Conservation (phyloP, 257 asterid genomes). For the Fraxinus anomala region DNA sequence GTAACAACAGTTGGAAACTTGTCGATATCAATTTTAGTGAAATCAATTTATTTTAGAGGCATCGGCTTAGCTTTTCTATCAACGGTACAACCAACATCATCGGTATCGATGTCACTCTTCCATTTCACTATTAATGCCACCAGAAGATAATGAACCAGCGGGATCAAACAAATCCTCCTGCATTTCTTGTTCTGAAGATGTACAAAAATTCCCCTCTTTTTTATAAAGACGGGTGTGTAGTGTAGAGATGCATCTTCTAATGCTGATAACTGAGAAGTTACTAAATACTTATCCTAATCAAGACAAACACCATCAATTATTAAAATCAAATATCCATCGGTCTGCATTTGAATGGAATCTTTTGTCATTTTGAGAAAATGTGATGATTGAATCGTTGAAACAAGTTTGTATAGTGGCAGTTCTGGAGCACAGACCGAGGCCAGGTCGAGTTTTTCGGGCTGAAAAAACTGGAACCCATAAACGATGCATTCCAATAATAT, state of each 20-base stretch:
- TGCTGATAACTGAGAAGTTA: conserved; percentile 22
- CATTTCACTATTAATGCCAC: conserved; percentile 30
- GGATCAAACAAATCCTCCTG: conserved; percentile 32
- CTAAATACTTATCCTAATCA: conserved; percentile 32
- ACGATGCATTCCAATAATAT: conserved; percentile 40
- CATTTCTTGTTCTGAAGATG: conserved; percentile 36
- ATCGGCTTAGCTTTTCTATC: conserved; percentile 32
- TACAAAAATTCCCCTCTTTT: conserved; percentile 38
- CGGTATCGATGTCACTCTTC: conserved; percentile 37
- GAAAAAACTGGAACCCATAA: conserved; percentile 45
- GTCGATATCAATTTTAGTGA: conserved; percentile 64
- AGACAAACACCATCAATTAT: conserved; percentile 23
- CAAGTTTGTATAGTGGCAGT: conserved; percentile 17
- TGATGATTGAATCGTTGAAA: conserved; percentile 20
- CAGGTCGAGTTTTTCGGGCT: conserved; percentile 35
- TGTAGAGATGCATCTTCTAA: conserved; percentile 21
- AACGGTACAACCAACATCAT: conserved; percentile 25
- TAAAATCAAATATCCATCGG: neutral
- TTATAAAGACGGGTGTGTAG: conserved; percentile 28
- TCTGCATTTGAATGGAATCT: conserved; percentile 20
- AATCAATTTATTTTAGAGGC: conserved; percentile 55
- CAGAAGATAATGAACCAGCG: conserved; percentile 28
- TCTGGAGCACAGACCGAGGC: conserved; percentile 34
- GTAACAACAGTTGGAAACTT: conserved; percentile 77
- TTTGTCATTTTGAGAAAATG: conserved; percentile 22